Evolutionary conservation across 352 stramenopile genomes (phyloP).

Genomic region (Globisporangium radiosum): DNA sequence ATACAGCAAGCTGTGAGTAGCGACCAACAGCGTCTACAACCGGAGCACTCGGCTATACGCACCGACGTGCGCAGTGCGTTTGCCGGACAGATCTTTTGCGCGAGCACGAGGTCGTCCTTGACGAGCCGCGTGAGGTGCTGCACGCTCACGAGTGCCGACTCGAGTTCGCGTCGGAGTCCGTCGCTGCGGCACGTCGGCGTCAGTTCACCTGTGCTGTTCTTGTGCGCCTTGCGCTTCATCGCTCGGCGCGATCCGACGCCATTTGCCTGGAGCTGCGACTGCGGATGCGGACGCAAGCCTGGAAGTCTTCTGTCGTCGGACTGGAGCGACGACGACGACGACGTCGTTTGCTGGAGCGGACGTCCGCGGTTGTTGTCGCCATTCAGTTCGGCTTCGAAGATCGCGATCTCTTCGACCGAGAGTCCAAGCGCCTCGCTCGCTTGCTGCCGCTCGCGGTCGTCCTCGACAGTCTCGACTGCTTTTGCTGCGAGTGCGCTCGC

Average conservation of each 20-base stretch:
- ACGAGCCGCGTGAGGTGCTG: conserved; percentile 65
- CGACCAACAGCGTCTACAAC: neutral
- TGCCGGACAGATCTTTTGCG: conserved; percentile 59
- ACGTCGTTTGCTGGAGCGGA: too few relatives aligned
- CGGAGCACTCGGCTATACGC: neutral
- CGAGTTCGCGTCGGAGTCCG: conserved; percentile 45
- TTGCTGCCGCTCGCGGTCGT: conserved; percentile 45
- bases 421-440: conserved; percentile 62
- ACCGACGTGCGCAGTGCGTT: conserved; percentile 56
- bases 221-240: neutral
- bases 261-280: neutral
- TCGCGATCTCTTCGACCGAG: conserved; percentile 58
- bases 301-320: conserved; percentile 4
- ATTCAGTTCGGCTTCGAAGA: conserved; percentile 48
- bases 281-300: neutral
- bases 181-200: conserved; percentile 10
- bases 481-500: conserved; percentile 29
- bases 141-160: conserved; percentile 46
- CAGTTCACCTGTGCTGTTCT: neutral
- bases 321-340: too few relatives aligned
- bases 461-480: conserved; percentile 36
- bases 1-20: neutral
- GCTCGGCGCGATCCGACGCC: neutral
- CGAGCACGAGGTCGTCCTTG: conserved; percentile 65
- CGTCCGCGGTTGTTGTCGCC: conserved; percentile 3